Evolutionary conservation across 768 basidiomycete genomes (phyloP).

Genomic region (Tricholoma terreum): DNA sequence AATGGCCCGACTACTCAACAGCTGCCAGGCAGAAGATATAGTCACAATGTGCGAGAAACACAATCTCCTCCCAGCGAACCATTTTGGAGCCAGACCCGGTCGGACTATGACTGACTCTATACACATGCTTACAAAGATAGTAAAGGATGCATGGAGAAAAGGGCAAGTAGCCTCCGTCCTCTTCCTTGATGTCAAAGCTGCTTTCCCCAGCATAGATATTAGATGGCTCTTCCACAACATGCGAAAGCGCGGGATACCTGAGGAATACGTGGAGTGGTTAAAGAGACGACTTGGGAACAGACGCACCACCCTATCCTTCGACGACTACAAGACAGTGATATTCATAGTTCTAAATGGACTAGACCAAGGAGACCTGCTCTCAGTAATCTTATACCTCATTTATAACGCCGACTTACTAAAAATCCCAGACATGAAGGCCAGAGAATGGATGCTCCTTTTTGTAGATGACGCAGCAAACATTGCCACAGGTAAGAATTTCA

Average conservation of each 20-base stretch:
- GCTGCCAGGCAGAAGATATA: too few species aligned
- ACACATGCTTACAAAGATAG: too few species aligned
- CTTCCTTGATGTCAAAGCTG: too few species aligned
- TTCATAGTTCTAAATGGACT: conserved; percentile 13
- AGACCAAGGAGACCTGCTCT: conserved; percentile 20
- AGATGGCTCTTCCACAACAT: background rate
- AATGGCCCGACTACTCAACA: background rate
- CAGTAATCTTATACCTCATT: conserved; percentile 22
- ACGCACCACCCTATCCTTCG: background rate
- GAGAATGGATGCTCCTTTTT: background rate
- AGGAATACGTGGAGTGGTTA: too few species aligned
- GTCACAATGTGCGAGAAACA: too few species aligned
- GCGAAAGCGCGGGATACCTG: background rate
- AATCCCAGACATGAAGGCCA: background rate
- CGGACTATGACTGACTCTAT: conserved; percentile 29
- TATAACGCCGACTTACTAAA: conserved; percentile 25
- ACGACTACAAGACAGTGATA: background rate
- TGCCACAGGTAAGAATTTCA: background rate
- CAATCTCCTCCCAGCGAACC: too few species aligned
- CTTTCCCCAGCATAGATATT: conserved; percentile 5
- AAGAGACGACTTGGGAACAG: background rate
- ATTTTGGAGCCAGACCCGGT: conserved; percentile 22
- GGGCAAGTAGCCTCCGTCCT: too few species aligned
- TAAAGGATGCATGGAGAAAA: too few species aligned
- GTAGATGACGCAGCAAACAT: conserved; percentile 2